Conservation (phyloP, 495 filamentous ascomycete species). For the Amphirosellinia nigrospora region DNA sequence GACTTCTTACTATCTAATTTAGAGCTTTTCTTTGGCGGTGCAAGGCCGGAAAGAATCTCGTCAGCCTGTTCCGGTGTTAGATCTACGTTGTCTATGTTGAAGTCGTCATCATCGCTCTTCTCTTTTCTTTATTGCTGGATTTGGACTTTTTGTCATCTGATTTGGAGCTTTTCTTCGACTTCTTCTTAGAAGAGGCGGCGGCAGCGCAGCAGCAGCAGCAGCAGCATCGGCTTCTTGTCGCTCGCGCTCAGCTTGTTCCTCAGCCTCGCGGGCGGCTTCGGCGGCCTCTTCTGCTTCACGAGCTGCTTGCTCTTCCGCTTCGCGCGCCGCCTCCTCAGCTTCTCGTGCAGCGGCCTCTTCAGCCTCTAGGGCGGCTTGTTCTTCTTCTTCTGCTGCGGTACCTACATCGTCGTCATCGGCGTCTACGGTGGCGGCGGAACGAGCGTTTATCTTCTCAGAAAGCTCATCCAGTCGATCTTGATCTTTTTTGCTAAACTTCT, state of each 20-base stretch:
- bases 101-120: constrained; percentile 44
- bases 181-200: constrained; percentile 41
- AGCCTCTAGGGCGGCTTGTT: constrained; percentile 17
- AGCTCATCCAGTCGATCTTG: constrained; percentile 47
- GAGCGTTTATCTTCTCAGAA: constrained; percentile 42
- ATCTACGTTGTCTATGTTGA: constrained; percentile 44
- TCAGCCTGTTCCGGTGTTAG: constrained; percentile 50
- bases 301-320: constrained; percentile 36
- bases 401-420: constrained; percentile 3
- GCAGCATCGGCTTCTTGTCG: constrained; percentile 43
- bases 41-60: constrained; percentile 37
- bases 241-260: constrained; percentile 36
- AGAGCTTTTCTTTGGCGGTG: constrained; percentile 42
- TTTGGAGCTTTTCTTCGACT: constrained; percentile 50
- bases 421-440: constrained; percentile 3
- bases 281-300: constrained; percentile 23
- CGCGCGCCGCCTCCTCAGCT: constrained; percentile 41
- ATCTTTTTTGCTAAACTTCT: constrained; percentile 20
- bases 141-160: constrained; percentile 37
- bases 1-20: no score
- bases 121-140: constrained; percentile 36
- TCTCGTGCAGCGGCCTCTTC: constrained; percentile 35
- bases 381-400: constrained; percentile 12
- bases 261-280: constrained; percentile 32
- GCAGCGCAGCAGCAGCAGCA: constrained; percentile 40